Base-by-base conservation (phyloP, 768 basidiomycete species). In the Lentinula aciculospora region DNA sequence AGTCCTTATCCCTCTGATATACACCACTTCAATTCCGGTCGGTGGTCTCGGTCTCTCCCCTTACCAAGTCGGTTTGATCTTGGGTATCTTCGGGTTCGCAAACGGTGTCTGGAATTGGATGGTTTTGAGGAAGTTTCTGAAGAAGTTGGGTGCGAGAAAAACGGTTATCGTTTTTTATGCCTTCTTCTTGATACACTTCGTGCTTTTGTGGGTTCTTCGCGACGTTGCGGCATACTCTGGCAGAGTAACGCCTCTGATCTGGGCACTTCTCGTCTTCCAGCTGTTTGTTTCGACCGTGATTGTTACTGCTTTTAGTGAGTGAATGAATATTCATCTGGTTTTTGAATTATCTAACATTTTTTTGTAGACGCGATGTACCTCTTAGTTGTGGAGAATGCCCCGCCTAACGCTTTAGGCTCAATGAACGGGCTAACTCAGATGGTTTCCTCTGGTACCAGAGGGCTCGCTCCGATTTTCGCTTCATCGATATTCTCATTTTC, bases 401-500 rank as follows among this genome's bases (percentile, higher is more conserved):
- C 65, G 62, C 68, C 71, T 1, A 66, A 71, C 0, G 66, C 79
- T 9, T 70, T 88, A 9, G 83, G 80, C 1, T 74, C 81, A 3
- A 74, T 75, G 13, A 84, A 82, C 59, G 82, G 83, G 2, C 59
- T 84, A 34, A 82, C 75, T 4, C 84, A 87, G 65, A 80, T 81
- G 65, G 65, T 76, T 5, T 72, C 74, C 2, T 81, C 79, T 0
- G 67, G 74, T 3, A 71, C 78, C 61, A 74, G 84, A 29, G 72
- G 81, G 0, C 63, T 85, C 7, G 81, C 80, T 1, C 85, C 84
- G 0, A 73, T 80, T 12, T 62, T 77, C 19, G 76, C 83, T 4
- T 78, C 81, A 2, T 84, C 84, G 0, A 66, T 86, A 15, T 86
- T 83, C 61, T 79, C 85, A 1, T 61, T 81, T 0, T 83, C 82